These are phyloP conservation scores for Russula earlei DNA, from an alignment of 768 basidiomycete genomes.

Conservation along the genomic window DNA sequence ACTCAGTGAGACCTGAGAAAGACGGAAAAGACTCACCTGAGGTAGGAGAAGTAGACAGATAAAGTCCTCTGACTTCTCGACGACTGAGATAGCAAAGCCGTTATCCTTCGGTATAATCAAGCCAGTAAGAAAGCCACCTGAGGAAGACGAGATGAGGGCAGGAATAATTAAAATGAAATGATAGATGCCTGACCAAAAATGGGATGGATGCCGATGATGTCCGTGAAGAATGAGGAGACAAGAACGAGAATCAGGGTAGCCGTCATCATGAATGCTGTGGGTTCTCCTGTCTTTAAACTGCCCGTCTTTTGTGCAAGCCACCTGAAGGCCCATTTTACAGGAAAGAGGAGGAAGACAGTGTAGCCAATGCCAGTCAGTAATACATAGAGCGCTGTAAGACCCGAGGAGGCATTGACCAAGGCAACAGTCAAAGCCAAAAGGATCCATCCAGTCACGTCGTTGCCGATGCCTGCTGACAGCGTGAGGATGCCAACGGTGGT, in stretches of 20 bases:
- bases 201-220: conserved; percentile 71
- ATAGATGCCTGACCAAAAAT: conserved; percentile 42
- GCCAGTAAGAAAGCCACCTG: conserved; percentile 76
- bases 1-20: background rate
- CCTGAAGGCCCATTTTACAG: conserved; percentile 51
- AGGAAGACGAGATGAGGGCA: conserved; percentile 18
- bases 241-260: conserved; percentile 68
- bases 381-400: conserved; percentile 71
- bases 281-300: conserved; percentile 61
- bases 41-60: conserved; percentile 68
- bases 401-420: conserved; percentile 66
- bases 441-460: conserved; percentile 65
- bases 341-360: conserved; percentile 54
- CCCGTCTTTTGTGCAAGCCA: conserved; percentile 64
- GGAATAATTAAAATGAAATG: background rate
- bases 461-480: conserved; percentile 71
- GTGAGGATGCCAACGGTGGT: conserved; percentile 79
- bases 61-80: conserved; percentile 86
- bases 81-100: conserved; percentile 69
- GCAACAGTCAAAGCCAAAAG: conserved; percentile 78
- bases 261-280: conserved; percentile 71
- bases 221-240: conserved; percentile 72
- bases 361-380: conserved; percentile 61
- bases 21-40: conserved; percentile 40
- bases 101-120: conserved; percentile 76